A percentile compares a stretch with the other conserved stretches of the same genome.
Conservation (phyloP, 306 rosid genomes). For the Trifolium pratense region DNA sequence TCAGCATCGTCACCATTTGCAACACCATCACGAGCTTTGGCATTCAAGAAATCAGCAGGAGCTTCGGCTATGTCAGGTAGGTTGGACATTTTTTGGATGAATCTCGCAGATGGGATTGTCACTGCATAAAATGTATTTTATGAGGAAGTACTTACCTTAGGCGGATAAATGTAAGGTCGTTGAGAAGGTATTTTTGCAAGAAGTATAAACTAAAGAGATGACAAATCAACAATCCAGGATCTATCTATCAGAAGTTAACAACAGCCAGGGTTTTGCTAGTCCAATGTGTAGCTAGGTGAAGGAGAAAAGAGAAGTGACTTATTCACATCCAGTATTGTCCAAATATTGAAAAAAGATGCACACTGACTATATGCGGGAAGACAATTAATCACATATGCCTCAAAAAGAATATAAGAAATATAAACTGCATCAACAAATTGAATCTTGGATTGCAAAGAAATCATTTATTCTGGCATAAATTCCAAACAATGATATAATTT, state of each 20-base stretch:
- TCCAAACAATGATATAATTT: not conserved
- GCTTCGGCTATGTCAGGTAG: no score
- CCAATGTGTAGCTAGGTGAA: constrained; percentile 14
- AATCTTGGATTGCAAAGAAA: not conserved
- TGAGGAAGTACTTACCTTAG: no score
- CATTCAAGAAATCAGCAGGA: no score
- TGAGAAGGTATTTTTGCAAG: no score
- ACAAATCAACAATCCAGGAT: constrained; percentile 31
- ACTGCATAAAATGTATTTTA: no score
- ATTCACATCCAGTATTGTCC: constrained; percentile 21
- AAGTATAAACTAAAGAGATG: constrained; percentile 13
- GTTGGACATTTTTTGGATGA: no score
- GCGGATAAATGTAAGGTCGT: no score
- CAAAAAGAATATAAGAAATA: constrained; percentile 20
- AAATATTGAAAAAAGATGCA: constrained; percentile 18
- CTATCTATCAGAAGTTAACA: constrained; percentile 19
- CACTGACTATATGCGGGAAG: not conserved
- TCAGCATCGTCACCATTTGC: no score
- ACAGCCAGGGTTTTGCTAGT: constrained; percentile 18
- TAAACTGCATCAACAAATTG: constrained; percentile 18
- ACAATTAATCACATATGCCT: constrained; percentile 10
- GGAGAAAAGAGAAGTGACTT: constrained; percentile 18
- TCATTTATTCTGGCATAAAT: not conserved
- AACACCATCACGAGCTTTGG: no score
- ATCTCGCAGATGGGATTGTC: no score